Conservation (phyloP, 164 flowering plant genomes). For the Cinnamomum micranthum region DNA sequence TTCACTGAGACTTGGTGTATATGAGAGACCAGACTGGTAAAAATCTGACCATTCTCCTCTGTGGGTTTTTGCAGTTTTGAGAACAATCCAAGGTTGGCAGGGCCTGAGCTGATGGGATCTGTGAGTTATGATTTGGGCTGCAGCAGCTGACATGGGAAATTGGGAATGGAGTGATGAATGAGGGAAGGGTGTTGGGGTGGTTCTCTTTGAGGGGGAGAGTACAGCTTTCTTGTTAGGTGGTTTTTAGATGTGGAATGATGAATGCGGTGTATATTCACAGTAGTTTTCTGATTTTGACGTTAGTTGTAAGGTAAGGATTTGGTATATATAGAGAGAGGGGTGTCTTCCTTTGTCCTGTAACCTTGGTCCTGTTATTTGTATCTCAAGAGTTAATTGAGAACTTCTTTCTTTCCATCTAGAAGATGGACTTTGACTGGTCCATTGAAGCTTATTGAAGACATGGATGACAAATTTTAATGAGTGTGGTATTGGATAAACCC, state of each 20-base stretch:
- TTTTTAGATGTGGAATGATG: neutral
- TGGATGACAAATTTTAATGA: no score
- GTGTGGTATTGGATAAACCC: no score
- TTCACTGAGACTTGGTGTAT: neutral
- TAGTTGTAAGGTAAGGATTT: neutral
- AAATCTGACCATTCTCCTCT: neutral
- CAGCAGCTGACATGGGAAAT: slow-evolving; percentile 20
- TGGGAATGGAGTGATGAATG: neutral
- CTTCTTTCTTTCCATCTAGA: no score
- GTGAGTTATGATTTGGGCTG: slow-evolving; percentile 62
- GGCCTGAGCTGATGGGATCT: slow-evolving; percentile 82
- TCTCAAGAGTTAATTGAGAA: no score
- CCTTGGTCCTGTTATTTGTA: no score
- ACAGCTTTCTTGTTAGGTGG: neutral
- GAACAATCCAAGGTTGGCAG: slow-evolving; percentile 69
- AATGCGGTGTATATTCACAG: neutral
- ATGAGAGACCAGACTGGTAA: neutral
- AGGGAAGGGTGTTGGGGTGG: neutral
- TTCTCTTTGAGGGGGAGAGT: neutral
- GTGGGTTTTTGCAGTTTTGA: slow-evolving; percentile 45
- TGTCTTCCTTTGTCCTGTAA: no score
- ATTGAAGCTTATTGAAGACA: no score
- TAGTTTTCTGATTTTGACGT: neutral
- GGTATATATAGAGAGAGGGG: neutral
- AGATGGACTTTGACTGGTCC: no score